These are phyloP conservation scores for Cyberlindnera japonica DNA, from an alignment of 805 yeast species.

Conservation along the genomic window DNA sequence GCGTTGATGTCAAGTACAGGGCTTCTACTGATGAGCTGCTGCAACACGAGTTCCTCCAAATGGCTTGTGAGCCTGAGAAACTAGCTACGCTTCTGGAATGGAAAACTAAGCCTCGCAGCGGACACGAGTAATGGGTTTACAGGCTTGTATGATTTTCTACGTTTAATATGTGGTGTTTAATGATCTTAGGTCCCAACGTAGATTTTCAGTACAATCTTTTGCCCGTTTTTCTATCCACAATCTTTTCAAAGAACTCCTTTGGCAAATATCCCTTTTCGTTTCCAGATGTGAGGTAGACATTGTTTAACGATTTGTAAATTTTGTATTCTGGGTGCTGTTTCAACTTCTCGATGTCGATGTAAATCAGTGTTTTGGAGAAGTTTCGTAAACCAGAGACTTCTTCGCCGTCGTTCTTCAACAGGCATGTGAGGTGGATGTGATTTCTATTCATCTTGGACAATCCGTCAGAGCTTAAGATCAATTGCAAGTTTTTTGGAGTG, in stretches of 20 bases:
- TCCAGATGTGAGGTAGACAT: constrained; percentile 70
- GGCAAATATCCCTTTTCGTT: constrained; percentile 50
- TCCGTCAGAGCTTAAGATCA: constrained; percentile 52
- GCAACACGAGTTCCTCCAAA: constrained; percentile 66
- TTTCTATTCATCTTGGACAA: constrained; percentile 68
- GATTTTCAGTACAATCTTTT: background rate
- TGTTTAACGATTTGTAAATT: constrained; percentile 65
- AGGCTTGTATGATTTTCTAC: background rate
- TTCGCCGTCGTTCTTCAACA: constrained; percentile 40
- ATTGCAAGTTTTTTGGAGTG: constrained; percentile 39
- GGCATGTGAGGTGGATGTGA: constrained; percentile 82
- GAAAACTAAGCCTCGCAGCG: constrained; percentile 26
- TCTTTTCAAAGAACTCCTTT: constrained; percentile 38
- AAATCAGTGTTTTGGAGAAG: constrained; percentile 53
- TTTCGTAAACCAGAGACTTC: constrained; percentile 74
- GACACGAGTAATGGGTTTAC: background rate
- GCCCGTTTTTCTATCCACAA: constrained; percentile 29
- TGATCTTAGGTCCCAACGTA: no score
- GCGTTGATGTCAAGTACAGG: constrained; percentile 90
- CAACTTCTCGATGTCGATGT: constrained; percentile 52
- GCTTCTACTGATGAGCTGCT: constrained; percentile 88
- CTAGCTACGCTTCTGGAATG: constrained; percentile 57
- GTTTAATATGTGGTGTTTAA: no score
- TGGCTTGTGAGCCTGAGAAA: constrained; percentile 57
- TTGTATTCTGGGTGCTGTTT: constrained; percentile 36